A percentile compares a stretch with the other conserved stretches of the same genome.
Evolutionary conservation across 495 filamentous ascomycete species (phyloP).

Genomic region (Hapsidospora chrysogenum): DNA sequence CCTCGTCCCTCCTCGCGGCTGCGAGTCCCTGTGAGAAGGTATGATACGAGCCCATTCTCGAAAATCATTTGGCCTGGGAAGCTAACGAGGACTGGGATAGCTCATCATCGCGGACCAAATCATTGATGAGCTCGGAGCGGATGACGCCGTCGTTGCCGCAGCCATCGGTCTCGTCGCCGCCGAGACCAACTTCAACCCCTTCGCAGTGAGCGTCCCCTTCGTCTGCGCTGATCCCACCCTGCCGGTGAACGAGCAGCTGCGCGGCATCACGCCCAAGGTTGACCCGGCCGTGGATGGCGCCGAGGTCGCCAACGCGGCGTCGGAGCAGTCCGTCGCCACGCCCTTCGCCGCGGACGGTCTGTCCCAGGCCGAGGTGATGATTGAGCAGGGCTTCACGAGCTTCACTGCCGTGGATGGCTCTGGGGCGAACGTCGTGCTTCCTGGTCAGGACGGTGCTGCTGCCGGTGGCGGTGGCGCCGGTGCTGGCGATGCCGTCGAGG

Average conservation of each 20-base stretch:
- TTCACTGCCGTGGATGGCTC: slow-evolving; percentile 27
- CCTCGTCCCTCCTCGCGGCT: slow-evolving; percentile 35
- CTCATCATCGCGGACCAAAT: slow-evolving; percentile 41
- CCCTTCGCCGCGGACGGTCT: slow-evolving; percentile 36
- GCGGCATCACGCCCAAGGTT: slow-evolving; percentile 42
- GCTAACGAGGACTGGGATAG: slow-evolving; percentile 16
- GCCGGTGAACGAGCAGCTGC: slow-evolving; percentile 35
- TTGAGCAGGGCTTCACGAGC: slow-evolving; percentile 35
- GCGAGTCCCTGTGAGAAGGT: slow-evolving; percentile 42
- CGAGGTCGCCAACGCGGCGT: slow-evolving; percentile 36
- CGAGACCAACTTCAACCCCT: slow-evolving; percentile 57
- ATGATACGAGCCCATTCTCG: no score
- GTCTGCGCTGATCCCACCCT: slow-evolving; percentile 40
- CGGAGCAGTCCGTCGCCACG: slow-evolving; percentile 23
- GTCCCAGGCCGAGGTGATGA: slow-evolving; percentile 37
- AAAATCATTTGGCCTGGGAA: slow-evolving; percentile 1
- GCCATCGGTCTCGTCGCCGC: slow-evolving; percentile 41
- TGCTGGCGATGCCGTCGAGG: slow-evolving; percentile 7
- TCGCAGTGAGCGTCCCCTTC: slow-evolving; percentile 31
- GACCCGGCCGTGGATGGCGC: slow-evolving; percentile 37
- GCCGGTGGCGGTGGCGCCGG: slow-evolving; percentile 6
- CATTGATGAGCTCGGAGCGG: slow-evolving; percentile 33
- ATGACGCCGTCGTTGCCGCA: slow-evolving; percentile 33
- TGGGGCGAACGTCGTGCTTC: slow-evolving; percentile 11
- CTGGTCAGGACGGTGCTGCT: slow-evolving; percentile 4